A percentile compares a stretch with the other conserved stretches of the same genome.
Evolutionary conservation across 2,329 filamentous ascomycete species (phyloP).

Genomic region (Didymella pinodella): DNA sequence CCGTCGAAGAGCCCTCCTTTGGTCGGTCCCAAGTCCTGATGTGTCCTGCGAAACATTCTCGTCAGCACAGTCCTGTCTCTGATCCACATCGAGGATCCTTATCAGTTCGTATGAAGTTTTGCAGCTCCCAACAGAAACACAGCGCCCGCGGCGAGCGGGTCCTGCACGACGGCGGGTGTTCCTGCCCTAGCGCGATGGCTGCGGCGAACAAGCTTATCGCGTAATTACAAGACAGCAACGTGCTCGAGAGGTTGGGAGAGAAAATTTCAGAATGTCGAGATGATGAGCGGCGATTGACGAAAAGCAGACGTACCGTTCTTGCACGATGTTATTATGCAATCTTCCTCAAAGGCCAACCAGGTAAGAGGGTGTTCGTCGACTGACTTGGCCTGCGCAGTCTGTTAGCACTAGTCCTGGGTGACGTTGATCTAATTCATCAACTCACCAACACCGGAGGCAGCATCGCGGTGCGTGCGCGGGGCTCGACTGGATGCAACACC

Average conservation of each 20-base stretch:
- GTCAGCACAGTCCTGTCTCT: slow-evolving; percentile 22
- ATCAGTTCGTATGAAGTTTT: slow-evolving; percentile 21
- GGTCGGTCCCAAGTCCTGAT: slow-evolving; percentile 78
- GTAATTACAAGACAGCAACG: slow-evolving; percentile 12
- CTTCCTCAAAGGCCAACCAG: slow-evolving; percentile 93
- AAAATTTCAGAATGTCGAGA: slow-evolving; percentile 12
- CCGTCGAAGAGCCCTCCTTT: slow-evolving; percentile 53
- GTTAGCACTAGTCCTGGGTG: slow-evolving; percentile 11
- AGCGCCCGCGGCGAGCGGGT: slow-evolving; percentile 20
- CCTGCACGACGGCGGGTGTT: slow-evolving; percentile 20
- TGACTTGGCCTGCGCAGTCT: slow-evolving; percentile 70
- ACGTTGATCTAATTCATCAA: slow-evolving; percentile 25
- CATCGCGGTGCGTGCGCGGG: slow-evolving; percentile 82
- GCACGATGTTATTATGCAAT: slow-evolving; percentile 91
- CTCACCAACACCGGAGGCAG: slow-evolving; percentile 88
- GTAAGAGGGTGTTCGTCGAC: slow-evolving; percentile 86
- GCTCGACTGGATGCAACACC: slow-evolving; percentile 81
- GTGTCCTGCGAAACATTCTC: slow-evolving; percentile 64
- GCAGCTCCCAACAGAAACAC: slow-evolving; percentile 23
- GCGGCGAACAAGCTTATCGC: slow-evolving; percentile 21
- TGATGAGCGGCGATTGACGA: slow-evolving; percentile 12
- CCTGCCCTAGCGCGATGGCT: slow-evolving; percentile 20
- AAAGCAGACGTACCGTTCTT: slow-evolving; percentile 73
- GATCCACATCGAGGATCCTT: slow-evolving; percentile 27
- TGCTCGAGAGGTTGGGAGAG: slow-evolving; percentile 17